These are phyloP conservation scores for Magnusiomyces starmeri DNA, from an alignment of 1,139 yeast species.

Conservation along the genomic window DNA sequence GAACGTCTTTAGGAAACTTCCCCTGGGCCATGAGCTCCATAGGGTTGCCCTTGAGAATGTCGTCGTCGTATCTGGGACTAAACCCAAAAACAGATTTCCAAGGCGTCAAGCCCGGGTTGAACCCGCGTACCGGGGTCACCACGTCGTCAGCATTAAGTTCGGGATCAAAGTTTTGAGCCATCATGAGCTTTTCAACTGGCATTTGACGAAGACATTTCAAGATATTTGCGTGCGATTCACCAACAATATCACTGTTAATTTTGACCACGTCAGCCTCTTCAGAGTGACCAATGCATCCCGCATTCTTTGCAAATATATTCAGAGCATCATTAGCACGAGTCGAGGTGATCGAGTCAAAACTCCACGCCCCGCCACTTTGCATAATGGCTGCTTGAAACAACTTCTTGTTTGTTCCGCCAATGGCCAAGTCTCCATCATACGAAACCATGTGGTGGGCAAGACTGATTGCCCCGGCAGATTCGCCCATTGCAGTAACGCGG, in stretches of 20 bases:
- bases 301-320: conserved; percentile 9
- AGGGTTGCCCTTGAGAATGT: conserved; percentile 15
- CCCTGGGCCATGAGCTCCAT: conserved; percentile 13
- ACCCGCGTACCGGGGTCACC: conserved; percentile 14
- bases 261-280: conserved; percentile 1
- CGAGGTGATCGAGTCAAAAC: conserved; percentile 6
- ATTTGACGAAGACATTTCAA: conserved; percentile 18
- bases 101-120: conserved; percentile 17
- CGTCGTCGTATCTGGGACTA: conserved; percentile 21
- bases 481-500: conserved; percentile 30
- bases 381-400: conserved; percentile 27
- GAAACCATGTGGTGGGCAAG: conserved; percentile 25
- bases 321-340: conserved; percentile 10
- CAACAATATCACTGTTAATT: not conserved
- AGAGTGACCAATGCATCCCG: conserved; percentile 19
- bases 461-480: conserved; percentile 32
- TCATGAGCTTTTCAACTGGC: conserved; percentile 9
- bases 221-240: conserved; percentile 1
- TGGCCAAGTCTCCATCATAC: conserved; percentile 14
- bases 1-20: conserved; percentile 16
- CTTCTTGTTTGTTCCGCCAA: conserved; percentile 14
- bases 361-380: conserved; percentile 21
- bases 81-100: conserved; percentile 15
- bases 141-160: conserved; percentile 5
- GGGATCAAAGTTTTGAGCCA: conserved; percentile 17